phyloP scores from a whole-genome alignment of 176 grass and related monocot genomes.

The Coix lacrymajobi region DNA sequence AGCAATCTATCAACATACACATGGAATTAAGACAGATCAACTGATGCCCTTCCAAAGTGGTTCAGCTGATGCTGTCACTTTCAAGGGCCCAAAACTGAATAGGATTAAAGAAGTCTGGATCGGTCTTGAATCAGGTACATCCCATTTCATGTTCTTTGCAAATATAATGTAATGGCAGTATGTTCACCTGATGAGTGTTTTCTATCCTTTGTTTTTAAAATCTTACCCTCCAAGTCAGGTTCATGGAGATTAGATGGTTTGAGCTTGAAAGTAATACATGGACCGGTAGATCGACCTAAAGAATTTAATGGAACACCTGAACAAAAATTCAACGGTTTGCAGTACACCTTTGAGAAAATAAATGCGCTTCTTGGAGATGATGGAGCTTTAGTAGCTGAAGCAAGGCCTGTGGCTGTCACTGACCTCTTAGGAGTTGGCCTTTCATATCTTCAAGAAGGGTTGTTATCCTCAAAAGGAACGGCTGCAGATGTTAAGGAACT shows the following conservation, averaged over 20 bases:
- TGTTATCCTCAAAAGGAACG: constrained; percentile 19
- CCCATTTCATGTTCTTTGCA: background rate
- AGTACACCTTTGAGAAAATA: constrained; percentile 61
- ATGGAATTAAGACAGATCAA: constrained; percentile 23
- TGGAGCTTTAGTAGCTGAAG: constrained; percentile 59
- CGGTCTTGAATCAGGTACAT: constrained; percentile 80
- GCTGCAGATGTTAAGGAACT: constrained; percentile 11
- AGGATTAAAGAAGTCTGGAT: constrained; percentile 80
- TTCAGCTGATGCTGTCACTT: constrained; percentile 59
- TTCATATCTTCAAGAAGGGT: constrained; percentile 35
- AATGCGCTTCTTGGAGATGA: constrained; percentile 51
- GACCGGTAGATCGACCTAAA: constrained; percentile 18
- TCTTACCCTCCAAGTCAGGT: constrained; percentile 61
- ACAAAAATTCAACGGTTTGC: constrained; percentile 40
- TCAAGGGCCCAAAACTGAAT: constrained; percentile 58
- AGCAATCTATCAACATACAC: constrained; percentile 25
- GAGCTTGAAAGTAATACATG: constrained; percentile 66
- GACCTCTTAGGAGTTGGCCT: constrained; percentile 53
- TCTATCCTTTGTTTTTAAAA: background rate
- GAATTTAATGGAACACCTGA: constrained; percentile 28
- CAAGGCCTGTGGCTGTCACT: constrained; percentile 35
- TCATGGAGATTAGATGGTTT: constrained; percentile 85
- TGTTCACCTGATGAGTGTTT: constrained; percentile 17
- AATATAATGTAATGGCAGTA: background rate
- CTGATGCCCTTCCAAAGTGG: constrained; percentile 57